Conservation (phyloP, 2,329 filamentous ascomycete species). For the Metarhizium brunneum region DNA sequence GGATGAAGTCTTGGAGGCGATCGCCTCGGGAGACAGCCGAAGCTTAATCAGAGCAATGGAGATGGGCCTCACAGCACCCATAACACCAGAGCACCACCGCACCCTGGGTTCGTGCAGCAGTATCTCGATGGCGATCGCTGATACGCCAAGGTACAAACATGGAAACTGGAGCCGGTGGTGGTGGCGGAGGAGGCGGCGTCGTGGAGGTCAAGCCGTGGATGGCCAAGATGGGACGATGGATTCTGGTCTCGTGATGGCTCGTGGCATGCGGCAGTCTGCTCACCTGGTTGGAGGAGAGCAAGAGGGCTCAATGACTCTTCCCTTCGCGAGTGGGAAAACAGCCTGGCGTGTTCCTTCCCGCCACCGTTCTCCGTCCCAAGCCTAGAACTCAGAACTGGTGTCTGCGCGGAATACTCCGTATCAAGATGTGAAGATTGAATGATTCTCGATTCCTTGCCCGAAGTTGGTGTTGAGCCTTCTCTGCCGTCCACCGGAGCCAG, state of each 20-base stretch:
- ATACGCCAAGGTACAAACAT: not conserved
- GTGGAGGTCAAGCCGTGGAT: not conserved
- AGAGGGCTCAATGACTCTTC: not conserved
- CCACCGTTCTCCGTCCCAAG: not conserved
- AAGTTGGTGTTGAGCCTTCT: not conserved
- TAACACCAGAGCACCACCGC: not conserved
- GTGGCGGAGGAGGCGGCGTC: not conserved
- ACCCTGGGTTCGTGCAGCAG: too few species aligned
- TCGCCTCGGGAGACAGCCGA: not conserved
- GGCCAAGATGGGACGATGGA: not conserved
- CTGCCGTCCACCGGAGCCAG: too few species aligned
- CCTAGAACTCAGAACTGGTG: not conserved
- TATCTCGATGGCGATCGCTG: not conserved
- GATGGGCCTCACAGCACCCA: not conserved
- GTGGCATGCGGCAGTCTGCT: not conserved
- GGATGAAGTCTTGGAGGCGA: not conserved
- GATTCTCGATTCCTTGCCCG: not conserved
- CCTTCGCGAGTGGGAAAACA: not conserved
- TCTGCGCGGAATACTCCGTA: too few species aligned
- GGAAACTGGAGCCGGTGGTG: not conserved
- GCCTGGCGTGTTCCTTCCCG: slow-evolving; percentile 1
- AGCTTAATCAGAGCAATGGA: not conserved
- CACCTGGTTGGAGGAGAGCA: not conserved
- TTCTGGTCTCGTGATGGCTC: not conserved
- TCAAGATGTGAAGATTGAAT: too few species aligned